Evolutionary conservation across 805 yeast species (phyloP).

Genomic region (Grigorovia jiainica): DNA sequence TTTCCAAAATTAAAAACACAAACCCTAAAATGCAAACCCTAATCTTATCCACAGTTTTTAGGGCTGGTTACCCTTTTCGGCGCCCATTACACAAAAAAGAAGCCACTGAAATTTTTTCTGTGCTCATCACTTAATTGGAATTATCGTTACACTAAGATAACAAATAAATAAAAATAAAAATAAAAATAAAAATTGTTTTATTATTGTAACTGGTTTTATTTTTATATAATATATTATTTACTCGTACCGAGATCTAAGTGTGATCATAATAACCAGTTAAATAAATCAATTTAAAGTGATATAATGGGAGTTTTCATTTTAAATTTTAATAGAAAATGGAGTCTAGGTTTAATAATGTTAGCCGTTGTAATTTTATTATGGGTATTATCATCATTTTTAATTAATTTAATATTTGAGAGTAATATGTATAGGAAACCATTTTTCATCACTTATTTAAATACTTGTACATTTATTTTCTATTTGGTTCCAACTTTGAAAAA

Average conservation of each 20-base stretch:
- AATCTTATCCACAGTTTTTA: not conserved
- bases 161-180: not conserved
- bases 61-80: too few species aligned
- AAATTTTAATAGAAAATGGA: slow-evolving; percentile 40
- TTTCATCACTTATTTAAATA: slow-evolving; percentile 83
- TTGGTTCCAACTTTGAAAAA: slow-evolving; percentile 46
- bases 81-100: too few species aligned
- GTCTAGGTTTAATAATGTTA: slow-evolving; percentile 64
- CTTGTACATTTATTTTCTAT: slow-evolving; percentile 74
- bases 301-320: slow-evolving; percentile 5
- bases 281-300: too few species aligned
- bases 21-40: not conserved
- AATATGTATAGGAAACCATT: slow-evolving; percentile 78
- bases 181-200: not conserved
- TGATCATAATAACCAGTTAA: too few species aligned
- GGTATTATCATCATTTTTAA: slow-evolving; percentile 84
- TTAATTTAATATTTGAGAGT: slow-evolving; percentile 65
- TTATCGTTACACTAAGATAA: too few species aligned
- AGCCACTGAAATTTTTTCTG: not conserved
- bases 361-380: slow-evolving; percentile 73
- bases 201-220: too few species aligned
- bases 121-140: not conserved
- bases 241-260: too few species aligned
- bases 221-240: not conserved
- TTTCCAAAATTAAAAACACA: not conserved